These are phyloP conservation scores for Inonotus hispidus DNA, from an alignment of 1,284 basidiomycete genomes.

Conservation along the genomic window DNA sequence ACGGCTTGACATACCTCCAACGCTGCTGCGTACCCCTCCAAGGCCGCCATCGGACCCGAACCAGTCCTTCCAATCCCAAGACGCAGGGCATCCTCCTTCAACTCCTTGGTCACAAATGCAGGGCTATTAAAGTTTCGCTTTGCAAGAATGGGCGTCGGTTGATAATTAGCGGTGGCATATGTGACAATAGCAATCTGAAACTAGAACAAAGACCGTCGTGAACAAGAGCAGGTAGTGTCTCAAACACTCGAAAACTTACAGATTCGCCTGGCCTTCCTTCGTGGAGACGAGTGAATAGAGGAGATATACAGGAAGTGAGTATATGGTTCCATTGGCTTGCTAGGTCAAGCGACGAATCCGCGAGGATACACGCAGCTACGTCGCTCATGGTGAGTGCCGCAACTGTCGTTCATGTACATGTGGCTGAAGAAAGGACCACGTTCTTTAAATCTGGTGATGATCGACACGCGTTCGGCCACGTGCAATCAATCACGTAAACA, in stretches of 20 bases:
- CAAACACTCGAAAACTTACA: slow-evolving; percentile 26
- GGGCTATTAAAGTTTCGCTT: slow-evolving; percentile 50
- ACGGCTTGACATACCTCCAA: slow-evolving; percentile 48
- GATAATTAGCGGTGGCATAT: slow-evolving; percentile 48
- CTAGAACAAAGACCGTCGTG: slow-evolving; percentile 28
- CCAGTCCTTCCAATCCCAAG: slow-evolving; percentile 54
- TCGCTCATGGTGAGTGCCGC: neutral
- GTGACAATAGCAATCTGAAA: slow-evolving; percentile 51
- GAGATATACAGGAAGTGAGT: slow-evolving; percentile 43
- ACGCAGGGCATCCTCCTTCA: slow-evolving; percentile 41
- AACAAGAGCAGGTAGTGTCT: neutral
- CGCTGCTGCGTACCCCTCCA: slow-evolving; percentile 67
- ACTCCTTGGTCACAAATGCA: slow-evolving; percentile 35
- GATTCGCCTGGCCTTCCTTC: slow-evolving; percentile 36
- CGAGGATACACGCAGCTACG: slow-evolving; percentile 48
- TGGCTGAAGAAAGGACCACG: neutral
- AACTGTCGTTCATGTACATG: no score
- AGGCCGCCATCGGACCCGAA: slow-evolving; percentile 52
- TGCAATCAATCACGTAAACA: neutral
- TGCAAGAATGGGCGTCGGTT: slow-evolving; percentile 48
- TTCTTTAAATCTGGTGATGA: neutral
- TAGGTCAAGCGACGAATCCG: slow-evolving; percentile 58
- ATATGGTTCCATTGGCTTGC: slow-evolving; percentile 48
- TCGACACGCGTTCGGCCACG: neutral
- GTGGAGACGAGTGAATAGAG: slow-evolving; percentile 46